Evolutionary conservation across 345 rosid genomes (phyloP).

Genomic region (Lepidium aucheri): DNA sequence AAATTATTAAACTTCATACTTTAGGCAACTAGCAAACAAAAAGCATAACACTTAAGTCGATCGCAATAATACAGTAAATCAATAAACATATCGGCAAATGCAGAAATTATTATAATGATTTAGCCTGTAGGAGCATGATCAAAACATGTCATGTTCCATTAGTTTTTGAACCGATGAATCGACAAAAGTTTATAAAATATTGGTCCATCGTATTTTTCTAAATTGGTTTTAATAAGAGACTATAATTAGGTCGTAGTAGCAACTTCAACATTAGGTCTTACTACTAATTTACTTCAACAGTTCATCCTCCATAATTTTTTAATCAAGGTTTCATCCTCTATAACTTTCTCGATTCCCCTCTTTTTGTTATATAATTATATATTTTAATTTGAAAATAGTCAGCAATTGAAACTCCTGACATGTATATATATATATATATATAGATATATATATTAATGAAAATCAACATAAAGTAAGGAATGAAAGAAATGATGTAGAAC

Average conservation of each 20-base stretch:
- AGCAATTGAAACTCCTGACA: neutral
- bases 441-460: neutral
- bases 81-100: conserved; percentile 3
- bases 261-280: neutral
- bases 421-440: too few relatives aligned
- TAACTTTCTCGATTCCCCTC: neutral
- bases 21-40: conserved; percentile 16
- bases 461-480: neutral
- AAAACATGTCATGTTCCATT: conserved; percentile 13
- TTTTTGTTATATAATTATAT: neutral
- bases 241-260: neutral
- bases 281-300: neutral
- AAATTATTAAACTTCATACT: neutral
- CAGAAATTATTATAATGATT: neutral
- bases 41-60: neutral
- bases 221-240: neutral
- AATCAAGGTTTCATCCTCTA: neutral
- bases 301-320: neutral
- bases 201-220: neutral
- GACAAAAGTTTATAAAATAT: neutral
- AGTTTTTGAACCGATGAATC: neutral
- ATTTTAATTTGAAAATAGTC: neutral
- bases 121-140: conserved; percentile 9
- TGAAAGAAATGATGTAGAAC: conserved; percentile 8
- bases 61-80: neutral